A percentile compares a stretch with the other conserved stretches of the same genome.
Conservation (phyloP, 345 rosid species). For the Trapa bicornis region DNA sequence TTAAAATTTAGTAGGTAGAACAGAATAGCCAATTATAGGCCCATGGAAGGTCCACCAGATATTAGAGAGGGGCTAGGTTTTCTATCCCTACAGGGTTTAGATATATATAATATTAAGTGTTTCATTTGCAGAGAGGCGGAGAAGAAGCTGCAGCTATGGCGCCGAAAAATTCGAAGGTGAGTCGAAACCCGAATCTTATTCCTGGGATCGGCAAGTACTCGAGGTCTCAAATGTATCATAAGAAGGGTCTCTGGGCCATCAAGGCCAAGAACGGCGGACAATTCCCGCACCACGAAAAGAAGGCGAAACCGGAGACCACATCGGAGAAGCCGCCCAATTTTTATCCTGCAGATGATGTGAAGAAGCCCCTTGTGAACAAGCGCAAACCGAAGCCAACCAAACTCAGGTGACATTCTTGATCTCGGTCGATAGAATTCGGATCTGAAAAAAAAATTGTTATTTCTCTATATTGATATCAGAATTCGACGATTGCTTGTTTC, state of each 20-base stretch:
- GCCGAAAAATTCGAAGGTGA: constrained; percentile 24
- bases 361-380: constrained; percentile 63
- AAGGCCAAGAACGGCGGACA: constrained; percentile 88
- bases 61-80: too few species aligned
- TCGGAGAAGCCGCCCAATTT: constrained; percentile 48
- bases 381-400: constrained; percentile 56
- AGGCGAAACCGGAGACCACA: constrained; percentile 33
- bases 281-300: constrained; percentile 67
- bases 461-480: too few species aligned
- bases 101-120: too few species aligned
- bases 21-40: too few species aligned
- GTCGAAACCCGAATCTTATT: constrained; percentile 48
- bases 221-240: constrained; percentile 55
- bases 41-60: too few species aligned
- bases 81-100: too few species aligned
- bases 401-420: constrained; percentile 32
- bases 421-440: too few species aligned
- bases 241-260: constrained; percentile 65
- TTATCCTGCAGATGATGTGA: constrained; percentile 78
- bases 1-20: too few species aligned
- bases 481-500: too few species aligned
- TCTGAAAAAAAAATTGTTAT: too few species aligned
- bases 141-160: constrained; percentile 26
- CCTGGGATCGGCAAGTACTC: constrained; percentile 56
- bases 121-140: not conserved